Conservation (phyloP, 2,329 filamentous ascomycete genomes). For the Paracamarosporium sp. region DNA sequence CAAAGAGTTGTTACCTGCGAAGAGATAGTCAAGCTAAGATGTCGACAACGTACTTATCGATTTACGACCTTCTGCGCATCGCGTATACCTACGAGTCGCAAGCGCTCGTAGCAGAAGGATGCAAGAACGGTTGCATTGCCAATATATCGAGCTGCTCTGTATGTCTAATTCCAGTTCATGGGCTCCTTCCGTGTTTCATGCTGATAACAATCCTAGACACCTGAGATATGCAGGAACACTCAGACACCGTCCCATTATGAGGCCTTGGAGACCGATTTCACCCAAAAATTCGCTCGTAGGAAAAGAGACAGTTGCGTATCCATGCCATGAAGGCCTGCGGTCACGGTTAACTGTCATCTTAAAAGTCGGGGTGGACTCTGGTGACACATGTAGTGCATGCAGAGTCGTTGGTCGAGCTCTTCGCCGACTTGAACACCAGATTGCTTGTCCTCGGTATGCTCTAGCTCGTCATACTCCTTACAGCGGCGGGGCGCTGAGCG, state of each 20-base stretch:
- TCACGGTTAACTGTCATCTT: neutral
- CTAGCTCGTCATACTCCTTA: neutral
- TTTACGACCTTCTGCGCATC: constrained; percentile 43
- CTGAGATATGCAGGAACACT: constrained; percentile 31
- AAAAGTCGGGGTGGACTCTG: neutral
- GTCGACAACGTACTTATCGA: constrained; percentile 39
- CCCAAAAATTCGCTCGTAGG: constrained; percentile 22
- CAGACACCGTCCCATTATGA: constrained; percentile 16
- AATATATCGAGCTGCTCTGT: constrained; percentile 30
- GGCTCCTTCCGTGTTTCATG: neutral
- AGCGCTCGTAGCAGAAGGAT: constrained; percentile 21
- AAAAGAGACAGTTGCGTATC: constrained; percentile 19
- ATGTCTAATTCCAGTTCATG: constrained; percentile 3
- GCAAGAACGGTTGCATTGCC: constrained; percentile 24
- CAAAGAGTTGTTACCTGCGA: neutral
- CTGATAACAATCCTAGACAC: constrained; percentile 25
- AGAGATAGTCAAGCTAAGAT: constrained; percentile 19
- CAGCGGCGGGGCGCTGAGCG: neutral
- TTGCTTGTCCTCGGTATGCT: neutral
- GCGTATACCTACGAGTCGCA: constrained; percentile 42
- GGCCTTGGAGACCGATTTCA: constrained; percentile 40
- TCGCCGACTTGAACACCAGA: neutral
- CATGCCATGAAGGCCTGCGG: constrained; percentile 9
- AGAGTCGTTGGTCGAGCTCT: neutral
- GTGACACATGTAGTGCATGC: neutral